phyloP scores from a whole-genome alignment of 306 rosid genomes.

The Alnus glutinosa region DNA sequence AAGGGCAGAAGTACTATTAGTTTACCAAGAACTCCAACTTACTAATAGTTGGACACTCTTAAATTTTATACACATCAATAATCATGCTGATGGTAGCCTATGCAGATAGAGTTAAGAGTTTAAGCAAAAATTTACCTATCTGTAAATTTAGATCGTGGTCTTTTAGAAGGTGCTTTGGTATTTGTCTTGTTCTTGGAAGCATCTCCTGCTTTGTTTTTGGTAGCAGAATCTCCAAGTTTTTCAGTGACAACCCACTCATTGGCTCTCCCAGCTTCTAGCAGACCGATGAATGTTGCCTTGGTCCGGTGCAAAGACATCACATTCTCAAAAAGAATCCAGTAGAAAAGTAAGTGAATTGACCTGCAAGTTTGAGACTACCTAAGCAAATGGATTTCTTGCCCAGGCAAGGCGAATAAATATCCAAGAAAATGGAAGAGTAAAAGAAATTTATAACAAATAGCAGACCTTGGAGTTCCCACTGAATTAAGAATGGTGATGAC shows the following conservation, averaged over 20 bases:
- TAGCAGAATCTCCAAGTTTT: constrained; percentile 84
- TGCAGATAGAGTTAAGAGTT: constrained; percentile 12
- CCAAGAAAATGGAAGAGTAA: neutral
- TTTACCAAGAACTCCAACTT: neutral
- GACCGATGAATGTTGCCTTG: constrained; percentile 85
- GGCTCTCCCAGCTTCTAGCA: constrained; percentile 78
- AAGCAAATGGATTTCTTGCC: constrained; percentile 4
- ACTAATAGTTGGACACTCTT: constrained; percentile 7
- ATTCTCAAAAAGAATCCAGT: constrained; percentile 97
- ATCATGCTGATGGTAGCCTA: constrained; percentile 1
- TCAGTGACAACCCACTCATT: constrained; percentile 99
- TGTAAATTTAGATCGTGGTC: constrained; percentile 57
- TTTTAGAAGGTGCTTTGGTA: constrained; percentile 49
- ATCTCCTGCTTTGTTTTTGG: constrained; percentile 66
- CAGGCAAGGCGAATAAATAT: neutral
- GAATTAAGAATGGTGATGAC: constrained; percentile 94
- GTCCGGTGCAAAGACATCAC: constrained; percentile 99
- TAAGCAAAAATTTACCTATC: constrained; percentile 57
- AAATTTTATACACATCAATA: constrained; percentile 1
- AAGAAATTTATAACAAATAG: neutral
- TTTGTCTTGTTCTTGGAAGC: constrained; percentile 63
- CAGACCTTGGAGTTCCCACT: constrained; percentile 97
- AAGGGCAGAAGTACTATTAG: neutral
- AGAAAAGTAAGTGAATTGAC: constrained; percentile 92
- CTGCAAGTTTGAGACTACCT: constrained; percentile 40